Percentiles rank a stretch among this genome's conserved stretches.
Conservation (phyloP, 129 eudicot species). For the Smallanthus sonchifolius region DNA sequence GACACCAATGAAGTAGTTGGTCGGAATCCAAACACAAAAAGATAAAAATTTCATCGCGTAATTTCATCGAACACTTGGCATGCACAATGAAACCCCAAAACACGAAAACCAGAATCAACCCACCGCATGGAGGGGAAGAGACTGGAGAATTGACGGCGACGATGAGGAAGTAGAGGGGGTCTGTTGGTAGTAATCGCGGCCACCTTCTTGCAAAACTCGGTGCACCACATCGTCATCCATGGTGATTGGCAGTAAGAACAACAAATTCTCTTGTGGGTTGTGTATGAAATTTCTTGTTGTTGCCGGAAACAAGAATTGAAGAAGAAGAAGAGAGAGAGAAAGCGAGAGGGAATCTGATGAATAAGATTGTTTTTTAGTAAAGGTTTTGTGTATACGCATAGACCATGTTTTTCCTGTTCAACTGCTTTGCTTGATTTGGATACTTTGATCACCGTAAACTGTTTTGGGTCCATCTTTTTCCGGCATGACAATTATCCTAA, state of each 20-base stretch:
- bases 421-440: conserved; percentile 11
- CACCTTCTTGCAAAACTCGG: conserved; percentile 91
- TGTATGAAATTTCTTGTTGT: conserved; percentile 20
- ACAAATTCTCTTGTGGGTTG: conserved; percentile 4
- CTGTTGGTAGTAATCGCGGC: conserved; percentile 82
- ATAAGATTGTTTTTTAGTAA: conserved; percentile 21
- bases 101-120: neutral
- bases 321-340: conserved; percentile 1
- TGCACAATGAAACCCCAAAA: neutral
- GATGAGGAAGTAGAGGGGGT: conserved; percentile 84
- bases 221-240: conserved; percentile 91
- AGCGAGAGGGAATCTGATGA: conserved; percentile 25
- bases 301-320: conserved; percentile 20
- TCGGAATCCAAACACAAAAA: conserved; percentile 9
- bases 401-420: conserved; percentile 20
- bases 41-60: neutral
- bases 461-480: neutral
- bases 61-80: conserved; percentile 31
- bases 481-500: neutral
- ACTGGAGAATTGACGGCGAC: conserved; percentile 90
- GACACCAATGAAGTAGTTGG: neutral
- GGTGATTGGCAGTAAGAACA: conserved; percentile 1
- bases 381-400: conserved; percentile 35
- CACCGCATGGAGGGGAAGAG: conserved; percentile 97
- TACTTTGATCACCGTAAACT: neutral